Evolutionary conservation across 2,329 filamentous ascomycete genomes (phyloP).

Genomic region (Macrophomina tecta): DNA sequence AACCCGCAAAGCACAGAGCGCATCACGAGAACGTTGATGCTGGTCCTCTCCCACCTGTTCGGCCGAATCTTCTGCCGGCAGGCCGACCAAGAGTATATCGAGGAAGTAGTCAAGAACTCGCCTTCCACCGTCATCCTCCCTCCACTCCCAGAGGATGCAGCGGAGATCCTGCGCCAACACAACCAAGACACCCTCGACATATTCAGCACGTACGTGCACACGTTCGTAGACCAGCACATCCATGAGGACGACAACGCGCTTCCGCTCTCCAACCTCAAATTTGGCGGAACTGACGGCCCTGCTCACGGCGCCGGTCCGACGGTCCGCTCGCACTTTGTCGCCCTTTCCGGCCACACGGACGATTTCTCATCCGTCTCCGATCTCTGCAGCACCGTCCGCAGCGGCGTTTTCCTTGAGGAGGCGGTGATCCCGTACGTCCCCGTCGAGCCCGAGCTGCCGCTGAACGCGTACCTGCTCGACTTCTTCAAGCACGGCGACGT

Average conservation of each 20-base stretch:
- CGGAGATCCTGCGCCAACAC: constrained; percentile 63
- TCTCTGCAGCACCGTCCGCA: constrained; percentile 68
- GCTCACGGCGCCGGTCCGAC: constrained; percentile 37
- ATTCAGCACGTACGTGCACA: constrained; percentile 72
- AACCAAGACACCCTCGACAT: constrained; percentile 70
- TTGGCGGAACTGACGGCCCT: constrained; percentile 41
- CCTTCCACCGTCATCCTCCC: constrained; percentile 72
- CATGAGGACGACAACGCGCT: constrained; percentile 59
- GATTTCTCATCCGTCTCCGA: constrained; percentile 73
- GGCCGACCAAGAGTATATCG: constrained; percentile 54
- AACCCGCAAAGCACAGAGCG: constrained; percentile 55
- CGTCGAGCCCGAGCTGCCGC: constrained; percentile 58
- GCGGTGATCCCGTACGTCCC: constrained; percentile 73
- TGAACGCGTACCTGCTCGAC: constrained; percentile 75
- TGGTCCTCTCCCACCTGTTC: constrained; percentile 75
- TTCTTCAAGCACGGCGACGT: constrained; percentile 78
- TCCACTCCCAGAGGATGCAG: constrained; percentile 63
- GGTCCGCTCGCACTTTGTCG: constrained; percentile 72
- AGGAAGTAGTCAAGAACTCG: constrained; percentile 59
- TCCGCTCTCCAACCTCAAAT: constrained; percentile 63
- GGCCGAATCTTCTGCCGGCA: constrained; percentile 61
- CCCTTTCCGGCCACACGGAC: constrained; percentile 71
- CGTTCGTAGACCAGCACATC: constrained; percentile 68
- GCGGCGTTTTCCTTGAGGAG: constrained; percentile 76
- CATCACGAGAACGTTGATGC: constrained; percentile 66